A percentile compares a stretch with the other conserved stretches of the same genome.
Conservation (phyloP, 2,329 filamentous ascomycete genomes). For the Sclerotinia nivalis region DNA sequence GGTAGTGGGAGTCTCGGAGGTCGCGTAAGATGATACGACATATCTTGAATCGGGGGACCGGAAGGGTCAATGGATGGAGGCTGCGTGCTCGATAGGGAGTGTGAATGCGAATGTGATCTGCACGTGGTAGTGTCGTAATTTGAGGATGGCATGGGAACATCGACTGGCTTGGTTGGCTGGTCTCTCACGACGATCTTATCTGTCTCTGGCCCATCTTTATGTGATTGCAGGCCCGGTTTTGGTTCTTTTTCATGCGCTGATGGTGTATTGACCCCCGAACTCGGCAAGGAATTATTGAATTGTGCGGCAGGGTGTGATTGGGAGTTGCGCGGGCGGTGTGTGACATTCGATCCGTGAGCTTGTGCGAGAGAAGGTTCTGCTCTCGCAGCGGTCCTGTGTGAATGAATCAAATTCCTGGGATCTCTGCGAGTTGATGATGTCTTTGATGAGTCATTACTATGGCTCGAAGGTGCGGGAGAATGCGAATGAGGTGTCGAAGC, state of each 20-base stretch:
- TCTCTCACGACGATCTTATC: constrained; percentile 42
- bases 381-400: constrained; percentile 57
- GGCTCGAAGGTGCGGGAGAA: constrained; percentile 37
- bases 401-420: constrained; percentile 55
- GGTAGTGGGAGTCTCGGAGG: constrained; percentile 88
- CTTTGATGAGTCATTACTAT: constrained; percentile 38
- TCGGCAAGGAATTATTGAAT: constrained; percentile 29
- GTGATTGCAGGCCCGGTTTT: constrained; percentile 33
- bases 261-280: constrained; percentile 30
- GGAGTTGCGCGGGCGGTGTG: constrained; percentile 38
- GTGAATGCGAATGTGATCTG: constrained; percentile 39
- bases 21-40: constrained; percentile 63
- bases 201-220: constrained; percentile 36
- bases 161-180: constrained; percentile 58
- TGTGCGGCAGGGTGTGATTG: constrained; percentile 31
- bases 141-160: constrained; percentile 45
- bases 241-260: constrained; percentile 32
- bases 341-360: constrained; percentile 45
- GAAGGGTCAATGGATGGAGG: constrained; percentile 55
- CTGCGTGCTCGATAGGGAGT: constrained; percentile 24
- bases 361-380: constrained; percentile 63
- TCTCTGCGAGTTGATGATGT: constrained; percentile 41
- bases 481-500: constrained; percentile 40
- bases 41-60: constrained; percentile 47
- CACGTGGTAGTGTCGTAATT: constrained; percentile 35